Evolutionary conservation across 768 basidiomycete species (phyloP).

Genomic region (Sistotremastrum niveocremeum): DNA sequence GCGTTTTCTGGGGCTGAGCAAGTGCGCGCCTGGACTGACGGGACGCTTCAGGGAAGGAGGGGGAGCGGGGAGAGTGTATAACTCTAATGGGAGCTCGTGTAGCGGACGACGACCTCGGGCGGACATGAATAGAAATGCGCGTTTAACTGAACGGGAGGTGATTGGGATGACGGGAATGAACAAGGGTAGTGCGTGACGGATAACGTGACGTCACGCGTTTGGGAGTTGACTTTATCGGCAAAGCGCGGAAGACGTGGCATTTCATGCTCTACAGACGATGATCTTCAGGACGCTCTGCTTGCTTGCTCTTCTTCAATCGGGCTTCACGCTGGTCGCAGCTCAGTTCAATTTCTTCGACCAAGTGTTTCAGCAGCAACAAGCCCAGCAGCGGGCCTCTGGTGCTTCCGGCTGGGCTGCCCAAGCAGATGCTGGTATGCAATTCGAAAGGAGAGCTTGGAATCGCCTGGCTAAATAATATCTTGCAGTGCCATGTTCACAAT

Average conservation of each 20-base stretch:
- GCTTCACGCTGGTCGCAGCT: conserved; percentile 30
- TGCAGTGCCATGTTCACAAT: conserved; percentile 59
- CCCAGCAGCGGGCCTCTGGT: conserved; percentile 37
- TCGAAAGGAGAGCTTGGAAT: neutral
- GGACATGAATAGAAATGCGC: too few species aligned
- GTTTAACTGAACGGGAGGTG: too few species aligned
- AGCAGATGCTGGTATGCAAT: conserved; percentile 42
- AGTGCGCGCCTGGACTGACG: conserved; percentile 1
- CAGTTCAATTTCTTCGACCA: conserved; percentile 74
- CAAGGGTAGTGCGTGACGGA: too few species aligned
- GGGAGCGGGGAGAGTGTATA: too few species aligned
- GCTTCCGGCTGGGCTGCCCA: conserved; percentile 54
- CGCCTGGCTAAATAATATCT: neutral
- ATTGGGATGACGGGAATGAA: too few species aligned
- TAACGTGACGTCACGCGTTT: too few species aligned
- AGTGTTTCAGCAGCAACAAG: conserved; percentile 56
- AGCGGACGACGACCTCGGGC: too few species aligned
- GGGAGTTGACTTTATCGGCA: too few species aligned
- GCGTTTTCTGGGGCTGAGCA: conserved; percentile 6
- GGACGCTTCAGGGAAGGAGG: conserved; percentile 2
- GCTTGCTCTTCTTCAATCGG: conserved; percentile 20
- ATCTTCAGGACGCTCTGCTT: neutral
- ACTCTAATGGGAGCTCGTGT: too few species aligned
- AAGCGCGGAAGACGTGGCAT: too few species aligned
- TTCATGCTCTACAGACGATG: too few species aligned